phyloP scores from a whole-genome alignment of 257 asterid genomes.

The Nyctanthes arbortristis region DNA sequence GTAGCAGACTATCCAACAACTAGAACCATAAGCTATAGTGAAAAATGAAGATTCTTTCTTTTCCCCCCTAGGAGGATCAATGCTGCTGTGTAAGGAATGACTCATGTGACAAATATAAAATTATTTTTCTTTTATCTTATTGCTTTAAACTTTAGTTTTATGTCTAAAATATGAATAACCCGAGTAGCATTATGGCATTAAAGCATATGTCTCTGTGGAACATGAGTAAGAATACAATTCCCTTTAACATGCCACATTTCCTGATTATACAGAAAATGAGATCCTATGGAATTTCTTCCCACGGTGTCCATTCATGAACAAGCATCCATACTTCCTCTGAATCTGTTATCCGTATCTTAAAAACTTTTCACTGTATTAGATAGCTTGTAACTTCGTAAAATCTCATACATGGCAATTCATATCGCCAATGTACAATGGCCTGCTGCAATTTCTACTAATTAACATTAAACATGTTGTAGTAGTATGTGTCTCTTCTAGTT shows the following conservation, averaged over 20 bases:
- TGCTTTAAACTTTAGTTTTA: background rate
- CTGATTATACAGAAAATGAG: slow-evolving; percentile 22
- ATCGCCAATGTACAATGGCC: too few species aligned
- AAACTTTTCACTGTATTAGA: background rate
- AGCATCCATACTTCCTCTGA: background rate
- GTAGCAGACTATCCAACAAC: background rate
- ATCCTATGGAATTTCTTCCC: slow-evolving; percentile 13
- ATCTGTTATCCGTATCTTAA: background rate
- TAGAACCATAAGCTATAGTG: background rate
- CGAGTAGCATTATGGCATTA: slow-evolving; percentile 22
- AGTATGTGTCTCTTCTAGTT: too few species aligned
- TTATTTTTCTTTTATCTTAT: background rate
- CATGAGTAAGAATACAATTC: slow-evolving; percentile 27
- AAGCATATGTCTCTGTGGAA: slow-evolving; percentile 29
- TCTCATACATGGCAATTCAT: too few species aligned
- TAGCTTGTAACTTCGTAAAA: too few species aligned
- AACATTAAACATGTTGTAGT: too few species aligned
- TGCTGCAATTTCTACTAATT: too few species aligned
- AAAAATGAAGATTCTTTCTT: background rate
- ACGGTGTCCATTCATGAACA: background rate
- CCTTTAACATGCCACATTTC: background rate
- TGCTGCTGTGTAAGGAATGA: slow-evolving; percentile 3
- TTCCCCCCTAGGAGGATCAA: background rate
- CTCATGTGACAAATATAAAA: slow-evolving; percentile 7
- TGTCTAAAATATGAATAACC: slow-evolving; percentile 9